Evolutionary conservation across 306 rosid genomes (phyloP), one percentile per base, ranked within the genome.

Genomic region (Vigna reflexopilosa): DNA sequence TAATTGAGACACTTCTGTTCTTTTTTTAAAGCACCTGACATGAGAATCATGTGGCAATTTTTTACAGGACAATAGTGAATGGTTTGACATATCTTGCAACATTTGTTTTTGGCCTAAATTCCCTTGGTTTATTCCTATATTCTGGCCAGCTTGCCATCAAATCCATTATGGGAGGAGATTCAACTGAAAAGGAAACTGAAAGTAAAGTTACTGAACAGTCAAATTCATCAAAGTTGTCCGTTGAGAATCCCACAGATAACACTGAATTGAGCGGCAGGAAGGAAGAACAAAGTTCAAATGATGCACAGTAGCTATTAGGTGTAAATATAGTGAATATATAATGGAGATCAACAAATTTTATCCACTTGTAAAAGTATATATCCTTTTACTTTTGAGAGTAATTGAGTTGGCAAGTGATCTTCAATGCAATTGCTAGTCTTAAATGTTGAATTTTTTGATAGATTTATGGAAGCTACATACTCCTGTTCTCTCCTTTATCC

Each of bases 11-110:
- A 32, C 55, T 61, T 70, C 66, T 73, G 34, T 42, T 64, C 2
- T n/a, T 69, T 34, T 59, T 62, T 40, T 16, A 6, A 77, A 58
- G 76, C 59, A 83, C 76, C 83, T 77, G 50, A 82, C 76, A 77
- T 73, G 50, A 4, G 49, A 69, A 61, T 74, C 48, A 52, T 52
- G 11, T 83, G 49, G 6, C 63, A 57, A 77, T 17, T 71, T 76
- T 81, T 73, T 63, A 57, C 93, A 95, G 98, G 92, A 95, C 99
- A 48, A 89, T 91, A 42, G 54, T 95, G 14, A 95, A 91, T 65
- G 99, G 99, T 65, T 67, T 93, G 85, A 86, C 97, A 85, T 95
- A 95, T 87, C 98, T 95, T 14, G 97, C 93, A 24, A 95, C 97
- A 64, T 95, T 95, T 88, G 86, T 95, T 71, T 95, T 95, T 24